Evolutionary conservation across 345 rosid species (phyloP).

Genomic region (Salix brachista): DNA sequence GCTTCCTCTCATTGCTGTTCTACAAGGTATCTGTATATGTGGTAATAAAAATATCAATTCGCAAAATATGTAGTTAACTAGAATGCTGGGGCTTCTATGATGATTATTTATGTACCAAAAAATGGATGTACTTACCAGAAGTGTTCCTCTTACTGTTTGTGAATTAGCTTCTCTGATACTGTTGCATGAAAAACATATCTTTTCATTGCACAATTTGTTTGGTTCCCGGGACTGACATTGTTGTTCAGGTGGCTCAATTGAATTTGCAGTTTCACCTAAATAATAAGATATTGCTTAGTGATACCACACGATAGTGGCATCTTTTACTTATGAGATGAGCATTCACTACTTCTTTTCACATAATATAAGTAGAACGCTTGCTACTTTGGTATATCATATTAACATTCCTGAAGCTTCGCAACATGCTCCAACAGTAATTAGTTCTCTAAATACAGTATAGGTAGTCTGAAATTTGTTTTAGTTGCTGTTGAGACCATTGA

Average conservation of each 20-base stretch:
- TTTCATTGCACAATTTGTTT: constrained; percentile 49
- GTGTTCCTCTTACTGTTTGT: constrained; percentile 80
- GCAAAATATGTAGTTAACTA: neutral
- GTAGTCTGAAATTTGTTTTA: neutral
- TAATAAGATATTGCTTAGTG: neutral
- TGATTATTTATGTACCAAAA: neutral
- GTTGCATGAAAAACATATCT: constrained; percentile 73
- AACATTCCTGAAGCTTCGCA: neutral
- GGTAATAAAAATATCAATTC: neutral
- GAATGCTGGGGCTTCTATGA: neutral
- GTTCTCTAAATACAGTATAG: neutral
- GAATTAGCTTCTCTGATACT: constrained; percentile 59
- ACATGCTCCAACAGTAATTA: neutral
- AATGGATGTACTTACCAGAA: constrained; percentile 56
- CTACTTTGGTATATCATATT: neutral
- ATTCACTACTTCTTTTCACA: neutral
- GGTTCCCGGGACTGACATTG: constrained; percentile 48
- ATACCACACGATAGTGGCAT: neutral
- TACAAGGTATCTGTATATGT: constrained; percentile 72
- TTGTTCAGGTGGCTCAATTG: constrained; percentile 55
- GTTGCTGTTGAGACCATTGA: neutral
- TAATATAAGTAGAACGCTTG: neutral
- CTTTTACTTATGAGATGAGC: neutral
- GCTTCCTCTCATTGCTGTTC: constrained; percentile 95
- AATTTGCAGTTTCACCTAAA: constrained; percentile 79